Base-by-base conservation (phyloP, 495 filamentous ascomycete species). In the Neurospora sp. region DNA sequence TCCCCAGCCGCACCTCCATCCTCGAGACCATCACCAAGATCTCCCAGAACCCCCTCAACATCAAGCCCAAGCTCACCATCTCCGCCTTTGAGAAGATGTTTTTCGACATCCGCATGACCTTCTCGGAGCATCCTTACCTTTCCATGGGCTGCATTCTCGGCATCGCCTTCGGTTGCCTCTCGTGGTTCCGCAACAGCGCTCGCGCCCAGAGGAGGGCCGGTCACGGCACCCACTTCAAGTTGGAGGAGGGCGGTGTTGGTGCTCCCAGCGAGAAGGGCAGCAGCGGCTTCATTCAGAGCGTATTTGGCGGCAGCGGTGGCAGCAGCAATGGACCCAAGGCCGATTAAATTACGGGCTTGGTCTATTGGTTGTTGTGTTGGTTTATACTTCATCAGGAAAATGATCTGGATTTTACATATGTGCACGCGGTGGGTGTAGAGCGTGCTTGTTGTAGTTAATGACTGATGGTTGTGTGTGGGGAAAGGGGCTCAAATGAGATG, bases 1-100 rank as follows among this genome's bases (percentile, higher is more conserved):
- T 94, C 74, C 92, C 94, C 45, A 95, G 92, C 7, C 92, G 96
- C 69, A 96, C 95, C 7, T 95, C 93, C 8, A 99, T 99, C 78
- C 90, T 97, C 41, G 96, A 98, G 82, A 98, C 95, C 68, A 87
- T 98, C 73, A 91, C 89, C 74, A 93, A 96, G 75, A 90, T 89
- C 73, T 85, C 86, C 4, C 82, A 86, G 18, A 88, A 86, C 68
- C 93, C 94, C 18, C 90, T 94, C 44, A 92, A 94, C 79, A 90
- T 99, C 76, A 90, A 88, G 74, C 87, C 93, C 16, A 99, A 97
- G 84, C 93, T 93, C 53, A 94, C 94, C 68, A 90, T 93, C 74
- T 90, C 91, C 70, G 85, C 85, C 39, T 83, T 97, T 71, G 90
- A 93, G 80, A 89, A 90, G 71, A 82, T 95, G 65, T 91, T 95